These are phyloP conservation scores for Candida sanyiensis DNA, from an alignment of 805 yeast genomes.

Conservation along the genomic window DNA sequence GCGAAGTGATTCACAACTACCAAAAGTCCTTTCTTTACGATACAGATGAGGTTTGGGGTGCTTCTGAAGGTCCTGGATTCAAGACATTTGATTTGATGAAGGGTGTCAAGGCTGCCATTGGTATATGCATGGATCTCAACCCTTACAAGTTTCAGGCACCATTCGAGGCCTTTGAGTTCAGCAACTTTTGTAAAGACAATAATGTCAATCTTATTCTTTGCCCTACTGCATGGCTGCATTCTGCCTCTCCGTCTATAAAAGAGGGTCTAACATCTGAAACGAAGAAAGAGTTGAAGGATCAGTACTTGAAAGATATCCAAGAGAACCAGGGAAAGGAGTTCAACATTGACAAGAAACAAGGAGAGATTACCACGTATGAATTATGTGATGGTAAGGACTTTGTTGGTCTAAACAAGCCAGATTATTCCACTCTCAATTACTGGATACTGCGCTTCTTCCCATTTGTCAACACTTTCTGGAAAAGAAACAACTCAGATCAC, in stretches of 20 bases:
- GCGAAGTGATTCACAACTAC: conserved; percentile 57
- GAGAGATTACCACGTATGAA: conserved; percentile 11
- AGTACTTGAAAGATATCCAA: conserved; percentile 13
- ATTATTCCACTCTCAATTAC: conserved; percentile 50
- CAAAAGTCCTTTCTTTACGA: conserved; percentile 72
- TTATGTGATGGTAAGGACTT: conserved; percentile 20
- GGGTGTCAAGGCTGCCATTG: conserved; percentile 50
- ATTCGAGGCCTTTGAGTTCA: conserved; percentile 67
- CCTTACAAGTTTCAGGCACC: conserved; percentile 83
- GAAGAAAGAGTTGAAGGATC: conserved; percentile 16
- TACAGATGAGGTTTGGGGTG: conserved; percentile 79
- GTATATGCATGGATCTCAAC: conserved; percentile 92
- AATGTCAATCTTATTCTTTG: conserved; percentile 53
- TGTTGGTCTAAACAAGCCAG: conserved; percentile 34
- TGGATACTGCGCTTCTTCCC: conserved; percentile 75
- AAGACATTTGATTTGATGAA: conserved; percentile 33
- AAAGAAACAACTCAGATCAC: conserved; percentile 8
- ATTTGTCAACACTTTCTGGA: conserved; percentile 36
- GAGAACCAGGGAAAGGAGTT: conserved; percentile 15
- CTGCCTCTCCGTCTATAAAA: conserved; percentile 37
- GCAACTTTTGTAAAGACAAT: conserved; percentile 43
- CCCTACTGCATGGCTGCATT: conserved; percentile 84
- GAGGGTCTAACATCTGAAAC: conserved; percentile 16
- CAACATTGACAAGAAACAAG: conserved; percentile 9
- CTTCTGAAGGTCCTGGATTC: conserved; percentile 59